A percentile compares a stretch with the other conserved stretches of the same genome.
Conservation (phyloP, 2,329 filamentous ascomycete species). For the Exophiala phaeomuriformis region DNA sequence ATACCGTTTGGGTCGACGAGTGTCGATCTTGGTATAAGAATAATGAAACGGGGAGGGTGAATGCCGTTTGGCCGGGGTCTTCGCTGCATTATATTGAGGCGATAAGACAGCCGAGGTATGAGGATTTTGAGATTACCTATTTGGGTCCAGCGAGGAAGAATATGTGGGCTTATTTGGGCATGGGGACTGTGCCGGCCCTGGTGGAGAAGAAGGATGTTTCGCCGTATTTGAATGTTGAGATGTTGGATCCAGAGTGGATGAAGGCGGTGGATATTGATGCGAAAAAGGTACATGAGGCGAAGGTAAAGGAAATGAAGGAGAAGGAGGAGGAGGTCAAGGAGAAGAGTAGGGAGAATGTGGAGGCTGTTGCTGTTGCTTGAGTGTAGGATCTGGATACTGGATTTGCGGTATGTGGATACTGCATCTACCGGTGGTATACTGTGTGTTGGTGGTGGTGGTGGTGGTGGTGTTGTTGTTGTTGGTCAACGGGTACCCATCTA, state of each 20-base stretch:
- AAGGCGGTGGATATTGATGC: conserved; percentile 24
- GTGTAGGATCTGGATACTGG: background rate
- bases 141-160: conserved; percentile 26
- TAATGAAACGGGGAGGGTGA: conserved; percentile 41
- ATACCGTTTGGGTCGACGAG: conserved; percentile 44
- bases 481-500: too few relatives aligned
- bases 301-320: conserved; percentile 19
- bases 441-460: too few relatives aligned
- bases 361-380: background rate
- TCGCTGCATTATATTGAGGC: conserved; percentile 44
- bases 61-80: conserved; percentile 46
- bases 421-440: too few relatives aligned
- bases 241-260: conserved; percentile 33
- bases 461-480: too few relatives aligned
- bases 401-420: too few relatives aligned
- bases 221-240: conserved; percentile 31
- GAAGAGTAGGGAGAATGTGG: conserved; percentile 14
- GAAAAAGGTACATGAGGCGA: conserved; percentile 22
- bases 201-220: conserved; percentile 28
- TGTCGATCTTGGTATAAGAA: conserved; percentile 41
- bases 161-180: conserved; percentile 31
- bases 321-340: conserved; percentile 14
- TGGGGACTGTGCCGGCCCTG: conserved; percentile 30
- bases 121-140: conserved; percentile 43
- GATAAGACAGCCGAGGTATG: conserved; percentile 37